These are phyloP conservation scores for Tilletiopsis washingtonensis DNA, from an alignment of 1,284 basidiomycete genomes.

Conservation along the genomic window DNA sequence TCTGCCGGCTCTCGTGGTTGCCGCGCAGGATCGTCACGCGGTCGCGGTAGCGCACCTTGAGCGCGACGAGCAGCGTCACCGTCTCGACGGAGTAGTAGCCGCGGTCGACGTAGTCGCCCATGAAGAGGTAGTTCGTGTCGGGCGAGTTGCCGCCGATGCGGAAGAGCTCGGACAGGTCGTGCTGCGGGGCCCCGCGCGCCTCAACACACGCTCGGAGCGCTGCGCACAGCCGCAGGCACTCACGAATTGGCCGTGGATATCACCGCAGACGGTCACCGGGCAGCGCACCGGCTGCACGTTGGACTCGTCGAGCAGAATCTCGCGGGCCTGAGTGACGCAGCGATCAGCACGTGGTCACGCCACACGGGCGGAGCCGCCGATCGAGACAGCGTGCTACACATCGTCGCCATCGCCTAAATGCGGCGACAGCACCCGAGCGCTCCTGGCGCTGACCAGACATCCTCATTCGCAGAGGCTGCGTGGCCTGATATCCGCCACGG, in stretches of 20 bases:
- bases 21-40: slow-evolving; percentile 95
- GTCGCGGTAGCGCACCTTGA: slow-evolving; percentile 96
- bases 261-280: slow-evolving; percentile 54
- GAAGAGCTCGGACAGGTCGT: slow-evolving; percentile 98
- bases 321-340: slow-evolving; percentile 88
- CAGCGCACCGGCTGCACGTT: slow-evolving; percentile 80
- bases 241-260: slow-evolving; percentile 99
- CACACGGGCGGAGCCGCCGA: too few species aligned
- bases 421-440: too few species aligned
- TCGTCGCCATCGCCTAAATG: too few species aligned
- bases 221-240: too few species aligned
- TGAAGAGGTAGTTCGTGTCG: slow-evolving; percentile 99
- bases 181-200: slow-evolving; percentile 55
- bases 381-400: too few species aligned
- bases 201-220: neutral
- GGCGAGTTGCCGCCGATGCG: slow-evolving; percentile 98
- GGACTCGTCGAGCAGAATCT: slow-evolving; percentile 73
- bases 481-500: too few species aligned
- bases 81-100: slow-evolving; percentile 99
- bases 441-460: too few species aligned
- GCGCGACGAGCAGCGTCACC: slow-evolving; percentile 91
- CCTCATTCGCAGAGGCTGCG: too few species aligned
- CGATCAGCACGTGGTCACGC: too few species aligned
- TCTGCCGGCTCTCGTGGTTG: slow-evolving; percentile 98
- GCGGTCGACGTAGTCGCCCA: slow-evolving; percentile 99